Base-by-base conservation (phyloP, 495 filamentous ascomycete genomes). In the Ramalina intermedia region DNA sequence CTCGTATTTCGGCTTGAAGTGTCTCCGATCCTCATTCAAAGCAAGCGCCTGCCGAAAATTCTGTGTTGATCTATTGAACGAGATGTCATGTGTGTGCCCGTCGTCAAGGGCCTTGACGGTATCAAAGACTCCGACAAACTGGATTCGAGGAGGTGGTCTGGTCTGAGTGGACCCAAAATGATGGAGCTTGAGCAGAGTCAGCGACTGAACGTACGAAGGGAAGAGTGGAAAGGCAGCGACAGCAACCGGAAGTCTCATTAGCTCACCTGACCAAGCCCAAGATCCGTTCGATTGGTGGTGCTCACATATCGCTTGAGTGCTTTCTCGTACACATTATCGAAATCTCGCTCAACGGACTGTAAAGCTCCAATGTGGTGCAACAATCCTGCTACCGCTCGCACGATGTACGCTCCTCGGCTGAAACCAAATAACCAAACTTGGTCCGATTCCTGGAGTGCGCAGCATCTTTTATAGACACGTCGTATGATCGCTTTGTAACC, bases 31-130 rank as follows among this genome's bases (percentile, higher is more conserved):
- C 54, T 80, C 76, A 41, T 80, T 75, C 1, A 80, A 58, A 9
- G 76, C 67, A 12, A 80, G 55, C 14, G 74, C 75, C 12, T 80
- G 76, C 50, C 69, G 78, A 3, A 76, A 76, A 51, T 78, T 60
- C 45, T 71, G 60, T 45, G 37, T 49, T 20, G 51, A 48, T 47
- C 24, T n/a, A 11, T 60, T 58, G 29, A 56, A 36, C 44, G 37
- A 58, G 29, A 38, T 43, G 26, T 50, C 48, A 37, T 50, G 37
- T 20, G 37, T 18, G 6, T 29, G 21, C 13, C 38, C 48, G 23
- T 50, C 48, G 29, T 50, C 37, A 17, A 50, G 41, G 20, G 48
- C 64, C 37, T 71, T 76, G 9, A 80, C 76, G 0, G 76, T 79
- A 56, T 80, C 76, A 64, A 68, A 78, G 8, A 78, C 73, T n/a